These are phyloP conservation scores for Porcisia hertigi DNA, from an alignment of 208 protist genomes.

Conservation along the genomic window DNA sequence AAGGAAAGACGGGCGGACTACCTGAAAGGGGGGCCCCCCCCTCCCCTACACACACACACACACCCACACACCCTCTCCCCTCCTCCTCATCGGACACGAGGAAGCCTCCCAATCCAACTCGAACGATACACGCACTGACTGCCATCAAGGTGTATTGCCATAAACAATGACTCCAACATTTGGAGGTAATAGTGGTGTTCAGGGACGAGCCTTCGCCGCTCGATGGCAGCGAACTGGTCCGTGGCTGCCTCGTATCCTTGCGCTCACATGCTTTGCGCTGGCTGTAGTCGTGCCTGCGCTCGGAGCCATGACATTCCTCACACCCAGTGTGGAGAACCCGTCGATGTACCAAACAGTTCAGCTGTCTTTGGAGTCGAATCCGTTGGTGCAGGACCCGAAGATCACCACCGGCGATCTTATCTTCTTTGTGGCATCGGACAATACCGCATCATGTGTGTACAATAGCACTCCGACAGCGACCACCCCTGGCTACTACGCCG, in stretches of 20 bases:
- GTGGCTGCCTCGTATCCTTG: neutral
- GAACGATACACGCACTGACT: neutral
- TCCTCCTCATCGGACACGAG: neutral
- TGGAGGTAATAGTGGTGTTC: neutral
- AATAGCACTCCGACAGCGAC: conserved; percentile 14
- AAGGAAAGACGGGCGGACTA: neutral
- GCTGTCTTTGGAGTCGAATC: conserved; percentile 62
- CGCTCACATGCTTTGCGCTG: neutral
- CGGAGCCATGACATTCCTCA: conserved; percentile 61
- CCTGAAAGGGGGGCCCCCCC: neutral
- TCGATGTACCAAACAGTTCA: conserved; percentile 83
- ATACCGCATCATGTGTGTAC: conserved; percentile 22
- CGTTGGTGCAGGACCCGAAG: conserved; percentile 46
- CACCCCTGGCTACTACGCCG: conserved; percentile 41
- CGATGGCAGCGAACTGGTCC: neutral
- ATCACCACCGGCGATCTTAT: conserved; percentile 65
- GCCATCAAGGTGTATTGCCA: no score
- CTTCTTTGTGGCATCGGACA: conserved; percentile 52
- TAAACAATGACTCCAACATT: conserved; percentile 1
- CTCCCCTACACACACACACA: neutral
- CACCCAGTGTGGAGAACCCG: conserved; percentile 65
- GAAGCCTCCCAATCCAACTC: neutral
- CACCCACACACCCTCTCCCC: neutral
- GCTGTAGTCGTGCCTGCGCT: conserved; percentile 23
- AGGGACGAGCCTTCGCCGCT: neutral